phyloP scores from a whole-genome alignment of 2,329 filamentous ascomycete genomes.

The Tolypocladium amazonense region DNA sequence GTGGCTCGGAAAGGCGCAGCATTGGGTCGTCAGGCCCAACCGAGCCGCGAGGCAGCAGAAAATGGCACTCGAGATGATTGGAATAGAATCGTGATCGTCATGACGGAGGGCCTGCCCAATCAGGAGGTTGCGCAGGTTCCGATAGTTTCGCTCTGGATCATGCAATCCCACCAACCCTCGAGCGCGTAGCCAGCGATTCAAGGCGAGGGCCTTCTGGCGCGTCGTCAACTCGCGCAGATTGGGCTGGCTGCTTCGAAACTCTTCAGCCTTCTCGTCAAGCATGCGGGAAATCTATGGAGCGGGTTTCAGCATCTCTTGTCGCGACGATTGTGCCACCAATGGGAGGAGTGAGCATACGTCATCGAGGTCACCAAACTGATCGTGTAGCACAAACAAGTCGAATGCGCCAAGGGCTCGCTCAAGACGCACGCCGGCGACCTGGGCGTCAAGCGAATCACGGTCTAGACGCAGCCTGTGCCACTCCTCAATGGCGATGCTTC shows the following conservation, averaged over 20 bases:
- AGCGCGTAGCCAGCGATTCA: constrained; percentile 59
- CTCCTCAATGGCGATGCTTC: constrained; percentile 64
- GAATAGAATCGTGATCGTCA: constrained; percentile 65
- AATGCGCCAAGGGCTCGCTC: constrained; percentile 73
- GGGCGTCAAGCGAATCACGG: constrained; percentile 7
- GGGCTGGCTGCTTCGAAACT: constrained; percentile 42
- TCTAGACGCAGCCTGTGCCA: constrained; percentile 45
- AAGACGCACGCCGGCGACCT: constrained; percentile 36
- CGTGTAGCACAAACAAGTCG: constrained; percentile 78
- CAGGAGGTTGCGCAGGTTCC: constrained; percentile 76
- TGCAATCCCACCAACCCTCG: constrained; percentile 61
- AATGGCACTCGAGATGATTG: constrained; percentile 77
- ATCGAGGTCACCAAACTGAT: constrained; percentile 60
- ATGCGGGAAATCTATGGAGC: constrained; percentile 44
- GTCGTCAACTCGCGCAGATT: constrained; percentile 46
- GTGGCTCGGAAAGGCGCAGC: constrained; percentile 75
- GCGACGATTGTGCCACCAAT: not conserved
- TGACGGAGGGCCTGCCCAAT: constrained; percentile 72
- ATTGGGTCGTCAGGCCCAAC: constrained; percentile 64
- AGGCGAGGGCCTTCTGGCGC: constrained; percentile 53
- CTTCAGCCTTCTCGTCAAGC: constrained; percentile 51
- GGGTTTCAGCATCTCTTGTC: not conserved
- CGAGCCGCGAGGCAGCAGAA: constrained; percentile 71
- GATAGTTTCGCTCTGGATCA: constrained; percentile 56
- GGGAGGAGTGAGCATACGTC: constrained; percentile 39